Conservation (phyloP, 2,329 filamentous ascomycete genomes). For the Penicillium olsonii region DNA sequence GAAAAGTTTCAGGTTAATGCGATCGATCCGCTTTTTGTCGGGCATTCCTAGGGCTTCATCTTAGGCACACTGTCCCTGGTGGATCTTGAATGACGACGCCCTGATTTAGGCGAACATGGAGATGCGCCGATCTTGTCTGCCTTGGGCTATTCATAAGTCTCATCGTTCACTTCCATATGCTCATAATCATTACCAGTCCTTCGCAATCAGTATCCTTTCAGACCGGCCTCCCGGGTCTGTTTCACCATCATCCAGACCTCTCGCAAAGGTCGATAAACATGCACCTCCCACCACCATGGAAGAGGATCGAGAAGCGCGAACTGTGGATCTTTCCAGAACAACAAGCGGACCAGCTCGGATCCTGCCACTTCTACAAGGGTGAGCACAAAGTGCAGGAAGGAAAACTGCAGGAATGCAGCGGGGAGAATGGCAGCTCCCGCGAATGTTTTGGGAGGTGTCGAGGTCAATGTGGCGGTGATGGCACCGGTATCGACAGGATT, state of each 20-base stretch:
- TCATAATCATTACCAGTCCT: conserved; percentile 3
- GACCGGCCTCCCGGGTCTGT: conserved; percentile 45
- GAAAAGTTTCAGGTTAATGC: too few species aligned
- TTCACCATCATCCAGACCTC: conserved; percentile 36
- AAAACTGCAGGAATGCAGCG: conserved; percentile 4
- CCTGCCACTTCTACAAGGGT: conserved; percentile 1
- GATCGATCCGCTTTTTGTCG: too few species aligned
- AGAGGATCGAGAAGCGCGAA: conserved; percentile 58
- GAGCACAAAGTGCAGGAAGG: not conserved
- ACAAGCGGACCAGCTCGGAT: conserved; percentile 31
- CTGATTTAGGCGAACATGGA: too few species aligned
- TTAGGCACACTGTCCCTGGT: too few species aligned
- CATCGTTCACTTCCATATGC: not conserved
- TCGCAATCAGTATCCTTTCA: conserved; percentile 3
- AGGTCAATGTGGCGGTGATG: conserved; percentile 14
- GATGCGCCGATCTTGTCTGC: not conserved
- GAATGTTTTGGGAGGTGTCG: conserved; percentile 1
- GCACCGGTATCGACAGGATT: conserved; percentile 11
- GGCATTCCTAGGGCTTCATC: too few species aligned
- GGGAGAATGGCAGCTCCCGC: not conserved
- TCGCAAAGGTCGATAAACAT: conserved; percentile 56
- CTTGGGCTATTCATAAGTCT: not conserved
- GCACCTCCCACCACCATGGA: conserved; percentile 60
- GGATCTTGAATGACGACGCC: too few species aligned
- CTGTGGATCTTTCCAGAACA: conserved; percentile 58